Conservation (phyloP, 257 asterid genomes). For the Nicotiana attenuata region DNA sequence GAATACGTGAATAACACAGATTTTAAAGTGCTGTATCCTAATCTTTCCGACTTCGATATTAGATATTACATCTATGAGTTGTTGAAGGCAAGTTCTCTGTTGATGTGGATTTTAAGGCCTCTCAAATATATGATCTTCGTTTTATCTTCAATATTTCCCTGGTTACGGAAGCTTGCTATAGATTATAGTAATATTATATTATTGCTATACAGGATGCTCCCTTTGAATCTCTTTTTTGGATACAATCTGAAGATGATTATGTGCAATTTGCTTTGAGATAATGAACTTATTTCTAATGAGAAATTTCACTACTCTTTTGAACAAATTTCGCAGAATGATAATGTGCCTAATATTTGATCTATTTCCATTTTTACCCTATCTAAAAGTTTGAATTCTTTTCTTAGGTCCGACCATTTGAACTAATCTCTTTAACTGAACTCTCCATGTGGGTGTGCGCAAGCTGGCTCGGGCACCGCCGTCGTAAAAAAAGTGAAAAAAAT, state of each 20-base stretch:
- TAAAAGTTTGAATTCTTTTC: not conserved
- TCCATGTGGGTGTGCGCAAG: not conserved
- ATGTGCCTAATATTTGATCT: not conserved
- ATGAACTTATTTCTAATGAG: not conserved
- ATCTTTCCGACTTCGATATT: conserved; percentile 14
- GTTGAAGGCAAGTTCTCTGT: conserved; percentile 13
- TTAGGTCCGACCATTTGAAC: not conserved
- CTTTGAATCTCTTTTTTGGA: not conserved
- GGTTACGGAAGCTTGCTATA: not conserved
- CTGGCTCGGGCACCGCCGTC: not conserved
- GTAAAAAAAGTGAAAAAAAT: not conserved
- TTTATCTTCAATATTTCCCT: not conserved
- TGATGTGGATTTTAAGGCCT: not conserved
- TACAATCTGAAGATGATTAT: not conserved
- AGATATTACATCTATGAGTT: conserved; percentile 17
- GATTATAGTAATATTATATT: not conserved
- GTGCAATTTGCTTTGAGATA: not conserved
- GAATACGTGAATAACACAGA: conserved; percentile 20
- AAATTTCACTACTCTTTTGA: not conserved
- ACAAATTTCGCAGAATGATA: not conserved
- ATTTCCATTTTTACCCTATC: not conserved
- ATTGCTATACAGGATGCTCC: not conserved
- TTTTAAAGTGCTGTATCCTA: conserved; percentile 18
- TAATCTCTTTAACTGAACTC: not conserved
- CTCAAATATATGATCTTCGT: not conserved